Percentiles rank a stretch among this genome's conserved stretches.
Evolutionary conservation across 2,329 filamentous ascomycete genomes (phyloP).

Genomic region (Lachnellula cervina): DNA sequence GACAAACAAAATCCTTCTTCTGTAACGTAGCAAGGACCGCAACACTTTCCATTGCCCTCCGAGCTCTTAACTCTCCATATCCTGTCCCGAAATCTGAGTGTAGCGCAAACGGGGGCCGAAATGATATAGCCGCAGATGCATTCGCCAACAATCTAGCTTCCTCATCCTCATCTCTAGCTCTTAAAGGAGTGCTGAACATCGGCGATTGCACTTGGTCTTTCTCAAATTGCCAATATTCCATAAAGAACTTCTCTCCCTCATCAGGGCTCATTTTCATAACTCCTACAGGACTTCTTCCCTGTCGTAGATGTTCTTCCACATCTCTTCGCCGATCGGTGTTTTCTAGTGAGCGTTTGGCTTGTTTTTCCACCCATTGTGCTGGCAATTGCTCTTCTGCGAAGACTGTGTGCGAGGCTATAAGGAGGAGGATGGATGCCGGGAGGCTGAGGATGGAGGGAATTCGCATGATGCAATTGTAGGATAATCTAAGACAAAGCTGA

Average conservation of each 20-base stretch:
- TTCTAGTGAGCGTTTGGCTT: slow-evolving; percentile 43
- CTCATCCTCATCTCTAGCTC: slow-evolving; percentile 21
- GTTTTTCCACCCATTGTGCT: slow-evolving; percentile 40
- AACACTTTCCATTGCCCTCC: slow-evolving; percentile 5
- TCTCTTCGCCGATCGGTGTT: slow-evolving; percentile 40
- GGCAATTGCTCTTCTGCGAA: slow-evolving; percentile 29
- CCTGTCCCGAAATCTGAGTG: slow-evolving; percentile 35
- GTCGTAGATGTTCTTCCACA: slow-evolving; percentile 35
- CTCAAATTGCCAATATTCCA: slow-evolving; percentile 52
- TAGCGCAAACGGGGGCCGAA: slow-evolving; percentile 47
- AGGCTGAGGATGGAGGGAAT: slow-evolving; percentile 36
- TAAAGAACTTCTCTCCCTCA: slow-evolving; percentile 67
- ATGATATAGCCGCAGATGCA: slow-evolving; percentile 28
- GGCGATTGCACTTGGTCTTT: slow-evolving; percentile 13
- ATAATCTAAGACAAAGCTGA: slow-evolving; percentile 9
- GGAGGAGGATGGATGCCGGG: slow-evolving; percentile 41
- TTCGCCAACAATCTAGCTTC: slow-evolving; percentile 20
- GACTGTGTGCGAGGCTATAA: slow-evolving; percentile 38
- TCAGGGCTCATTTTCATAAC: slow-evolving; percentile 69
- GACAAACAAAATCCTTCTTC: slow-evolving; percentile 60
- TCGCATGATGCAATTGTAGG: slow-evolving; percentile 34
- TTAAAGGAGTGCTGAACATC: slow-evolving; percentile 2
- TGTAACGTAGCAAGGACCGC: slow-evolving; percentile 45
- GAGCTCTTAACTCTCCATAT: slow-evolving; percentile 14
- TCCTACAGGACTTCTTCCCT: slow-evolving; percentile 47